phyloP scores from a whole-genome alignment of 2,329 filamentous ascomycete species.

The Colletotrichum tropicicola region DNA sequence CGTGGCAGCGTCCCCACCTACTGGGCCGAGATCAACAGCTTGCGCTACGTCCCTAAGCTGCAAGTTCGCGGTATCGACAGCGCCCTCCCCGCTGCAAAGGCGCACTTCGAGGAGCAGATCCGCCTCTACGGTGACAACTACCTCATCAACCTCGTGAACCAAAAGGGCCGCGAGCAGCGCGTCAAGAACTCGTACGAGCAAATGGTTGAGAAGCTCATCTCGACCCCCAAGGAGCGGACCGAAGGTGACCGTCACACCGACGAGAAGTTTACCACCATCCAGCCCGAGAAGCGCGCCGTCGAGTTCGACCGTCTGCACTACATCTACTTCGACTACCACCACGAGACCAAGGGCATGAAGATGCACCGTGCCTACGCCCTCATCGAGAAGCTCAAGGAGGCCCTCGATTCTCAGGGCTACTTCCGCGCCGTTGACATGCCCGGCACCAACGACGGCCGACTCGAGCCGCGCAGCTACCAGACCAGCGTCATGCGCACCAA shows the following conservation, averaged over 20 bases:
- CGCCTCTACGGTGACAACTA: slow-evolving; percentile 95
- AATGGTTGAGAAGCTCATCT: slow-evolving; percentile 80
- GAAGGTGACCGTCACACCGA: slow-evolving; percentile 73
- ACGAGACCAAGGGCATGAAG: slow-evolving; percentile 92
- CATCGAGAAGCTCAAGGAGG: slow-evolving; percentile 81
- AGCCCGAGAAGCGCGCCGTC: slow-evolving; percentile 66
- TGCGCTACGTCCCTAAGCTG: slow-evolving; percentile 90
- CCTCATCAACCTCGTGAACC: slow-evolving; percentile 96
- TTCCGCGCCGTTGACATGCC: slow-evolving; percentile 92
- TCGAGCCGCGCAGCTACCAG: slow-evolving; percentile 85
- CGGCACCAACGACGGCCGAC: slow-evolving; percentile 71
- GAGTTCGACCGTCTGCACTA: slow-evolving; percentile 90
- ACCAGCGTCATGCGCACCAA: slow-evolving; percentile 95
- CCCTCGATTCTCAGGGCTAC: slow-evolving; percentile 83
- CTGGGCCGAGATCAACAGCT: slow-evolving; percentile 95
- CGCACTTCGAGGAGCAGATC: slow-evolving; percentile 95
- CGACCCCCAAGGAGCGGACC: slow-evolving; percentile 71
- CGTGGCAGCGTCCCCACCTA: slow-evolving; percentile 95
- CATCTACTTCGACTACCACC: slow-evolving; percentile 98
- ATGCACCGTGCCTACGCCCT: slow-evolving; percentile 93
- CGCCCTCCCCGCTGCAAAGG: slow-evolving; percentile 79
- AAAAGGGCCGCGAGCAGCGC: slow-evolving; percentile 87
- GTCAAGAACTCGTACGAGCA: slow-evolving; percentile 96
- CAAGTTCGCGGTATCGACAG: slow-evolving; percentile 87
- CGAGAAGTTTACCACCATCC: slow-evolving; percentile 85